Conservation (phyloP, 2,329 filamentous ascomycete genomes). For the Sclerotinia sclerotiorum region DNA sequence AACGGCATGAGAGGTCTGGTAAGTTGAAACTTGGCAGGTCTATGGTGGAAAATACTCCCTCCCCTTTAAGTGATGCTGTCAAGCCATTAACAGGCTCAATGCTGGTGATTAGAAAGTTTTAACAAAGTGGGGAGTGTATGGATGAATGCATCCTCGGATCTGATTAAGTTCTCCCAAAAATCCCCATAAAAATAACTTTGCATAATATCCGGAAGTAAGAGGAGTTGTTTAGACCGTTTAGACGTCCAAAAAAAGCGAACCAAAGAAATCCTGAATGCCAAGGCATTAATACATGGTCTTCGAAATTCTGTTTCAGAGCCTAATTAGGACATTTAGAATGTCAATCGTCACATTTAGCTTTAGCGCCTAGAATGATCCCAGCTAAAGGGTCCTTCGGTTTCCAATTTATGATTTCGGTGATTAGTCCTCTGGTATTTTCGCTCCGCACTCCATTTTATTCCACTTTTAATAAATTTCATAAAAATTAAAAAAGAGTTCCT, state of each 20-base stretch:
- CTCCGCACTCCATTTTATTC: not conserved
- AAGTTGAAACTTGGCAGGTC: not conserved
- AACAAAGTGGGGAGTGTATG: not conserved
- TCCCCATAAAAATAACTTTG: not conserved
- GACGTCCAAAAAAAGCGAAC: too few relatives aligned
- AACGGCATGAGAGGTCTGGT: constrained; percentile 1
- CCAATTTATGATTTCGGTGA: not conserved
- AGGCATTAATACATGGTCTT: not conserved
- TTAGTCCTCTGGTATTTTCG: not conserved
- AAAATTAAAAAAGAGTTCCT: not conserved
- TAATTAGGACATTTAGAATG: not conserved
- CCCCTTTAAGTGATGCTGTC: not conserved
- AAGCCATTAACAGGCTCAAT: not conserved
- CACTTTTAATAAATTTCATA: constrained; percentile 4
- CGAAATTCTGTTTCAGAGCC: not conserved
- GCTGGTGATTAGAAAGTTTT: not conserved
- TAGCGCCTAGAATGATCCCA: not conserved
- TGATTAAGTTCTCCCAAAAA: not conserved
- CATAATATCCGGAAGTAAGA: too few relatives aligned
- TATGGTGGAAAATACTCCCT: not conserved
- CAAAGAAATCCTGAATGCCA: not conserved
- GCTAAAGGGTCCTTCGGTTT: not conserved
- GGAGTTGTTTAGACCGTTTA: too few relatives aligned
- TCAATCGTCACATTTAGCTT: not conserved
- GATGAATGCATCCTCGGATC: not conserved